Base-by-base conservation (phyloP, 2,329 filamentous ascomycete genomes). In the Aspergillus puulaauensis region DNA sequence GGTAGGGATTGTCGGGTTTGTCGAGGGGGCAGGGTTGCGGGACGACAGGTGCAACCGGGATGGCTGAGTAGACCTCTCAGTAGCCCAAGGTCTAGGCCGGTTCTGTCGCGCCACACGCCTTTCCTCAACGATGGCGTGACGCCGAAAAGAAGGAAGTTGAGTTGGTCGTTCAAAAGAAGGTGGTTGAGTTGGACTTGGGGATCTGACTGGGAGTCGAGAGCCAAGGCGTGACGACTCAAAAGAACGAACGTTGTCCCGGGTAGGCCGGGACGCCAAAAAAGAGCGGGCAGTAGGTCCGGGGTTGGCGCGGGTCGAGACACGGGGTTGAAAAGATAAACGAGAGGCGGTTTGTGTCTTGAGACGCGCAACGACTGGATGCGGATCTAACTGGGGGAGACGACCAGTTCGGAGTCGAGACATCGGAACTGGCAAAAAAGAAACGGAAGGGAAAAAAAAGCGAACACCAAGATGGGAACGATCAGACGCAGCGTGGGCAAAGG, bases 161-260 rank as follows among this genome's bases (percentile, higher is more conserved):
- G 56, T 39, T 21, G 50, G 41, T 27, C 23, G 19, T 50, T 23
- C 40, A 40, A 61, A 39, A 43, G 51, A 52, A 49, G 31, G 52
- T 53, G 50, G n/a, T 43, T 46, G 23, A 31, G 56, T 40, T 21
- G 51, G 41, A 40, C 45, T 54, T 27, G 57, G 44, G 11, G 54
- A 49, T 58, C 59, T 60, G 56, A 63, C 37, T 35, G 65, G 61
- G 17, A 66, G 61, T 56, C 60, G 61, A 11, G 65, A 65, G 15
- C 60, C 60, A 39, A 57, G 52, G 41, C 61, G 52, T 46, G 54
- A 44, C 57, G 57, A 52, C 46, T 39, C n/a, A 51, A 60, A 61
- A 23, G 61, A 61, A 39, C 51, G 57, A 48, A 60, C 53, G 47
- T 44, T 54, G 56, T 61, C 40, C 48, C 52, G 47, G 46, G n/a